These are phyloP conservation scores for Aquilaria malaccensis DNA, from an alignment of 345 rosid species.

Conservation along the genomic window DNA sequence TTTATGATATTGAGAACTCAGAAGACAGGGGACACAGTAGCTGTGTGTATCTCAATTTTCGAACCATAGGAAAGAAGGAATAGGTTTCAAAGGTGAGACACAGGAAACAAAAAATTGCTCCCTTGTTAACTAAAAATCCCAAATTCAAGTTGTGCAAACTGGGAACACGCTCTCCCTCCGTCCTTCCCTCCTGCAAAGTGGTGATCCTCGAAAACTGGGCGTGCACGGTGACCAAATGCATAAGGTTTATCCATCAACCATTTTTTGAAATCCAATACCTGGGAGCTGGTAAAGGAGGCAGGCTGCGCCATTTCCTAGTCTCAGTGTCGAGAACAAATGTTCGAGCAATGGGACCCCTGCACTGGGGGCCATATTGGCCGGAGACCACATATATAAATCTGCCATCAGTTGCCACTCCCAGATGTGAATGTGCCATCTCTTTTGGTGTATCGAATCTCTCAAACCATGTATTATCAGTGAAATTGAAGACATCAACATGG, in stretches of 20 bases:
- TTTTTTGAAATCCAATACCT: constrained; percentile 26
- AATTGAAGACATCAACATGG: constrained; percentile 75
- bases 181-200: too few species aligned
- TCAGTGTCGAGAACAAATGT: constrained; percentile 51
- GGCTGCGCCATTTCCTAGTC: constrained; percentile 48
- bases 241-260: too few species aligned
- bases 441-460: constrained; percentile 53
- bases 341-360: constrained; percentile 53
- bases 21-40: neutral
- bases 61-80: neutral
- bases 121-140: too few species aligned
- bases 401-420: constrained; percentile 71
- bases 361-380: constrained; percentile 81
- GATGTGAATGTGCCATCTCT: constrained; percentile 81
- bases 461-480: constrained; percentile 55
- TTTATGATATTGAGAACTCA: neutral
- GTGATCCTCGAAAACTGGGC: too few species aligned
- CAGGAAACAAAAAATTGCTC: neutral
- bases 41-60: neutral
- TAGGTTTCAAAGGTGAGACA: neutral
- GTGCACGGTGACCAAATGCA: too few species aligned
- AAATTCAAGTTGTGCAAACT: too few species aligned
- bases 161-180: too few species aligned
- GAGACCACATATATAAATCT: constrained; percentile 61
- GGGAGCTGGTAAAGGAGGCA: constrained; percentile 66